Conservation (phyloP, 2,329 filamentous ascomycete genomes). For the Ceratocystis cubensis region DNA sequence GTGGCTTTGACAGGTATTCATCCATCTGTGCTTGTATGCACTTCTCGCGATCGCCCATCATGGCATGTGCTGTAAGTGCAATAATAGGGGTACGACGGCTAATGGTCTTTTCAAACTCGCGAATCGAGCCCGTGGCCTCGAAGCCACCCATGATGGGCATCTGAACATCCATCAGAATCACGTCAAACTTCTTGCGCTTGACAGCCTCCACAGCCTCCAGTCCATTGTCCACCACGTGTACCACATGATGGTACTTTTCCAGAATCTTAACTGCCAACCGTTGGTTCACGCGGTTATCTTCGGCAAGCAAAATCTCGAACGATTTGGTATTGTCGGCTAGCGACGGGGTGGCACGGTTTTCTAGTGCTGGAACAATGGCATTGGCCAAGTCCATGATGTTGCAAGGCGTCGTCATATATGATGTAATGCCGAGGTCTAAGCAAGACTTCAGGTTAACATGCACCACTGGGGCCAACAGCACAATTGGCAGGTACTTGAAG, state of each 20-base stretch:
- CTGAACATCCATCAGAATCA: conserved; percentile 97
- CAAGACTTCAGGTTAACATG: conserved; percentile 89
- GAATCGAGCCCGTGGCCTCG: conserved; percentile 90
- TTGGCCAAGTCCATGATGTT: conserved; percentile 88
- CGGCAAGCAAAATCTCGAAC: conserved; percentile 86
- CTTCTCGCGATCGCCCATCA: conserved; percentile 96
- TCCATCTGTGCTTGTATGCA: conserved; percentile 99
- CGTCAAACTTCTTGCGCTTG: conserved; percentile 84
- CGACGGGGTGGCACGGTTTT: conserved; percentile 81
- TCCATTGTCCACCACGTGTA: conserved; percentile 89
- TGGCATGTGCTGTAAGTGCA: conserved; percentile 90
- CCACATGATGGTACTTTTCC: conserved; percentile 87
- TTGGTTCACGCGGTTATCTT: conserved; percentile 97
- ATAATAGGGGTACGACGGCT: conserved; percentile 86
- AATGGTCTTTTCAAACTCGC: conserved; percentile 79
- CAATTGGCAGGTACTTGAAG: conserved; percentile 95
- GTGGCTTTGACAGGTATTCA: conserved; percentile 90
- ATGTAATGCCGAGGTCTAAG: conserved; percentile 90
- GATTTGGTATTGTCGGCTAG: conserved; percentile 89
- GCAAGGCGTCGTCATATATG: conserved; percentile 96
- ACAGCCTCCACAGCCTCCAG: conserved; percentile 87
- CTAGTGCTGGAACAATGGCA: conserved; percentile 87
- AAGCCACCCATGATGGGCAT: conserved; percentile 99
- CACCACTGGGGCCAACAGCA: conserved; percentile 77
- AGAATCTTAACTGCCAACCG: conserved; percentile 91